Evolutionary conservation across 768 basidiomycete genomes (phyloP).

Genomic region (Dioszegia crocea): DNA sequence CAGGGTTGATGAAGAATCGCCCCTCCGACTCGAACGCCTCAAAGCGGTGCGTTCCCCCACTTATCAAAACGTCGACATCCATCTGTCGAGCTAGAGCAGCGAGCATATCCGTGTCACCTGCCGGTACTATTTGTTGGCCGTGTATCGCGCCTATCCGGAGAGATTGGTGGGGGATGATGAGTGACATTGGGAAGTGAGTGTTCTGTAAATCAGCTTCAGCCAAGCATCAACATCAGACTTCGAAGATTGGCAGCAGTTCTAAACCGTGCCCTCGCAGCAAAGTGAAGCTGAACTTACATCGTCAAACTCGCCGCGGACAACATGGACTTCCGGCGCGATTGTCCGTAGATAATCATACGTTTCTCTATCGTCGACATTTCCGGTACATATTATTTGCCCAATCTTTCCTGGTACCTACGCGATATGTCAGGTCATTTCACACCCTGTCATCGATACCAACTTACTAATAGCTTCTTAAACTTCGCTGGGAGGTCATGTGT

Average conservation of each 20-base stretch:
- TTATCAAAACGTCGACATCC: constrained; percentile 94
- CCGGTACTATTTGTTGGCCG: constrained; percentile 88
- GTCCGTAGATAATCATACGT: constrained; percentile 94
- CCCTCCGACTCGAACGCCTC: constrained; percentile 88
- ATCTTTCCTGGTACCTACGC: constrained; percentile 82
- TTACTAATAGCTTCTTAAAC: constrained; percentile 87
- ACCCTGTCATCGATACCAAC: constrained; percentile 14
- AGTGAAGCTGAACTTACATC: constrained; percentile 59
- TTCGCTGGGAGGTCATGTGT: constrained; percentile 85
- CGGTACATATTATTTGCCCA: constrained; percentile 93
- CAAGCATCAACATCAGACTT: no score
- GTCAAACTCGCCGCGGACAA: constrained; percentile 92
- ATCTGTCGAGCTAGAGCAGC: constrained; percentile 84
- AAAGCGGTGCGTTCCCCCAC: constrained; percentile 91
- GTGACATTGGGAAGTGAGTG: constrained; percentile 70
- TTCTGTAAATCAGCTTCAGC: constrained; percentile 51
- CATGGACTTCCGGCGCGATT: constrained; percentile 86
- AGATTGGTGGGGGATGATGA: constrained; percentile 73
- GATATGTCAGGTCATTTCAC: not conserved
- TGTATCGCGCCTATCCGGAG: constrained; percentile 89
- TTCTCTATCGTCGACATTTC: constrained; percentile 95
- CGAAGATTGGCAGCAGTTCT: no score
- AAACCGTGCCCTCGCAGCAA: not conserved
- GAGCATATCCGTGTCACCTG: constrained; percentile 86
- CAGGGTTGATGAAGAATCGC: constrained; percentile 93